Evolutionary conservation across 805 yeast species (phyloP), one percentile per base, ranked within the genome.

Genomic region (Ogataea trehalophila): DNA sequence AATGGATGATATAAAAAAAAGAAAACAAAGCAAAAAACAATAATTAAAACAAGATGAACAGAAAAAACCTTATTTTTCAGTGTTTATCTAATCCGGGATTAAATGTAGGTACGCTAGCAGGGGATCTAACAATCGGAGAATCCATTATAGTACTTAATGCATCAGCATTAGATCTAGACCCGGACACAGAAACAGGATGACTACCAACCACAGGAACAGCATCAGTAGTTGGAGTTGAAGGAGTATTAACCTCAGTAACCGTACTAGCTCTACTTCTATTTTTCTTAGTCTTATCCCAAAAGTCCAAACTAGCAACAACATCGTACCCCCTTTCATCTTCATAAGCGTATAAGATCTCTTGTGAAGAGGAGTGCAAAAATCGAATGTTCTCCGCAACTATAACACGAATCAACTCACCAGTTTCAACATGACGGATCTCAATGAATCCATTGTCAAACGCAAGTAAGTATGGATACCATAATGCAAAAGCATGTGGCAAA

Each of bases 321-420:
- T 94, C 98, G 55, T 80, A 84, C 3, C 98, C 98, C 49, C 79
- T 79, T 51, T 87, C 96, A 59, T 86, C 87, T 62, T 90, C 97
- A 61, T 90, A 88, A 0, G 89, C 97, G 65, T 91, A 92, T 61
- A 92, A 68, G 23, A 95, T 92, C 68, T 92, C 98, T 63, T 91
- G 96, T 31, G 95, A 90, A 47, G 87, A 86, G 45, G 90, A 84
- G 62, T 92, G 97, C 57, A 91, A 69, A 60, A 91, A 81, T 47
- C 98, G 72, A 50, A 94, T 91, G 63, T 90, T 90, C 49, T 90
- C 97, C 2, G 97, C 98, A 16, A 87, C 77, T 48, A 94, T 84
- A n/a, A 94, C 91, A 51, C 96, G 75, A 36, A 91, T 76, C 49
- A 94, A 70, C 55, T 85, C 95, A 4, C 94, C 90, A 16, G 87